Base-by-base conservation (phyloP, 2,329 filamentous ascomycete genomes). In the Verticillium albo-atrum region DNA sequence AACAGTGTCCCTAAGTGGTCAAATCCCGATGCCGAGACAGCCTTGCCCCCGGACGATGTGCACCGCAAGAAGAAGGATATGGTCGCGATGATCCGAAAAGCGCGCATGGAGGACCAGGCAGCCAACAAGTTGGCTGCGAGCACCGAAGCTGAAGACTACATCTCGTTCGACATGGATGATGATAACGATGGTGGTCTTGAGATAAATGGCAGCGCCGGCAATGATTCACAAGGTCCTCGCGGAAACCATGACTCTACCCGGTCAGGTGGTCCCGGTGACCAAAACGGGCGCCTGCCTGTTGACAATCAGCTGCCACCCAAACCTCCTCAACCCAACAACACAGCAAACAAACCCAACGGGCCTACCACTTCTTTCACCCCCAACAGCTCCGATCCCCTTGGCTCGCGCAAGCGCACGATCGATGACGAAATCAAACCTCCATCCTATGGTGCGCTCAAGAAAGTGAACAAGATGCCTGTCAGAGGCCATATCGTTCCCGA, bases 11-110 rank as follows among this genome's bases (percentile, higher is more conserved):
- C 92, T 3, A 92, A 90, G 72, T 98, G 94, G 94, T 97, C 92
- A 4, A 98, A 98, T 67, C 93, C 94, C 3, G 94, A 98, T 71
- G 92, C 93, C 0, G 97, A 98, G 74, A 96, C 91, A 6, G 90
- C 86, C 2, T 79, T 97, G 10, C 92, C 92, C 6, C 85, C 88
- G 0, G 89, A 93, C 64, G 89, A 92, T 58, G 80, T 79, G 5
- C 81, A 84, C 42, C 82, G 84, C 23, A 96, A 95, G 75, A 92
- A 89, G 73, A 88, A 87, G 65, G 92, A 97, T 65, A 89, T 97
- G 42, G 91, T 98, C 35, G 91, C 96, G 68, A 75, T 97, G 62
- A 97, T 98, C 66, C 88, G 93, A 66, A 97, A 97, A 70, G 91
- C 93, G 2, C 90, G 93, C 54, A 79, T 92, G 34, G 84, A 88